Evolutionary conservation across 2,329 filamentous ascomycete genomes (phyloP).

Genomic region (Graphilbum fragrans): DNA sequence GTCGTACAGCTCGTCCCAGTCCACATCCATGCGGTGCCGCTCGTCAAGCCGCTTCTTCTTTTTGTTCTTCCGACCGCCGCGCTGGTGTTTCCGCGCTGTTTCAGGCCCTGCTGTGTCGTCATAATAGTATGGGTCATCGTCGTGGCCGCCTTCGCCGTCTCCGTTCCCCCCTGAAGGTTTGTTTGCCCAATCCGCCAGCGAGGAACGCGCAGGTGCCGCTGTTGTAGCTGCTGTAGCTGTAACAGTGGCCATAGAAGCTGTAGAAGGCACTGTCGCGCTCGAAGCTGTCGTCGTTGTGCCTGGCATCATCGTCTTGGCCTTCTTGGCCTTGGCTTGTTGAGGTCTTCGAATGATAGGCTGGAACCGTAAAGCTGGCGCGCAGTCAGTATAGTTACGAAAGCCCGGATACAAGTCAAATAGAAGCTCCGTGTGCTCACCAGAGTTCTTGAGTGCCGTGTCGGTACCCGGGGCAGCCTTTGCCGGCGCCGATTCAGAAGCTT

Average conservation of each 20-base stretch:
- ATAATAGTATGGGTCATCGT: not conserved
- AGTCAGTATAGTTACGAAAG: not conserved
- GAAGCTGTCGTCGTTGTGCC: constrained; percentile 12
- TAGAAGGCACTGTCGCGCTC: not conserved
- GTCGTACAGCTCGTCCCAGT: constrained; percentile 91
- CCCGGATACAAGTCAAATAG: not conserved
- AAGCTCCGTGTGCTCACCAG: not conserved
- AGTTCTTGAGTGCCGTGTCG: constrained; percentile 43
- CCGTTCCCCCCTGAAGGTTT: constrained; percentile 24
- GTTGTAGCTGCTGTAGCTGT: constrained; percentile 12
- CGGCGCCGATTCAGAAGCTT: constrained; percentile 23
- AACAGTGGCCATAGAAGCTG: too few species aligned
- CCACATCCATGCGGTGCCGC: constrained; percentile 35
- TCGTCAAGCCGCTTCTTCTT: constrained; percentile 51
- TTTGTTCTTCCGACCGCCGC: constrained; percentile 49
- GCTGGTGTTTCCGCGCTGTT: constrained; percentile 29
- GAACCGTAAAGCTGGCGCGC: constrained; percentile 58
- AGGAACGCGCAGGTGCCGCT: constrained; percentile 26
- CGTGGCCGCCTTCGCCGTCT: constrained; percentile 2
- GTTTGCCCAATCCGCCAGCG: constrained; percentile 69
- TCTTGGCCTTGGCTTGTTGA: constrained; percentile 43
- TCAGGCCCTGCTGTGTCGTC: constrained; percentile 46
- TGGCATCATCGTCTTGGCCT: constrained; percentile 2
- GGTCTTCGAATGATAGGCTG: constrained; percentile 76
- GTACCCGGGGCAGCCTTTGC: constrained; percentile 23